Percentiles rank a stretch among this genome's conserved stretches.
Evolutionary conservation across 2,329 filamentous ascomycete species (phyloP).

Genomic region (Aspergillus udagawae): DNA sequence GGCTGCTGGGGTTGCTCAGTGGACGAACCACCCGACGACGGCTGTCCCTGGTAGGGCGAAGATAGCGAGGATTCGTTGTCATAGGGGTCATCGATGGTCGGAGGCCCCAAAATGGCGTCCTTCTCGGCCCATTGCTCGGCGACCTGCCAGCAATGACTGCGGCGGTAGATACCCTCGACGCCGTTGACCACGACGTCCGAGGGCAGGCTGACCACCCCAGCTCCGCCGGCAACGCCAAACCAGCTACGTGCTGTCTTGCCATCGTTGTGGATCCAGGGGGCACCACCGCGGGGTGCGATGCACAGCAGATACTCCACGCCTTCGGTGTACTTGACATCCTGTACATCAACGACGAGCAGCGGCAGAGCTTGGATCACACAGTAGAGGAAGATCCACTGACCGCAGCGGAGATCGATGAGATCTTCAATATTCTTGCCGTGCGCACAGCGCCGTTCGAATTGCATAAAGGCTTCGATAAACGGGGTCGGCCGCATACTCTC

Average conservation of each 20-base stretch:
- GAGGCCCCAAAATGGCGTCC: constrained; percentile 29
- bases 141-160: constrained; percentile 65
- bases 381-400: constrained; percentile 51
- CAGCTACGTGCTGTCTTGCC: constrained; percentile 42
- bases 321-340: constrained; percentile 41
- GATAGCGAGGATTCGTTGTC: constrained; percentile 37
- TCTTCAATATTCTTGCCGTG: constrained; percentile 44
- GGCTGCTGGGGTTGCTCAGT: constrained; percentile 31
- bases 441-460: constrained; percentile 44
- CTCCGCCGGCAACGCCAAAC: constrained; percentile 58
- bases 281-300: constrained; percentile 45
- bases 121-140: constrained; percentile 58
- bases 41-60: constrained; percentile 34
- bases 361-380: constrained; percentile 48
- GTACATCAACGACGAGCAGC: constrained; percentile 48
- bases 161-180: constrained; percentile 63
- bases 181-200: constrained; percentile 63
- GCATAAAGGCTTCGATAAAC: constrained; percentile 47
- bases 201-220: constrained; percentile 58
- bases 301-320: constrained; percentile 50
- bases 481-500: constrained; percentile 56
- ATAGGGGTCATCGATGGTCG: constrained; percentile 32
- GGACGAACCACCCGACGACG: constrained; percentile 35
- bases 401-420: constrained; percentile 44
- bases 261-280: constrained; percentile 47